phyloP scores from a whole-genome alignment of 495 filamentous ascomycete genomes.

The Glarea lozoyensis region DNA sequence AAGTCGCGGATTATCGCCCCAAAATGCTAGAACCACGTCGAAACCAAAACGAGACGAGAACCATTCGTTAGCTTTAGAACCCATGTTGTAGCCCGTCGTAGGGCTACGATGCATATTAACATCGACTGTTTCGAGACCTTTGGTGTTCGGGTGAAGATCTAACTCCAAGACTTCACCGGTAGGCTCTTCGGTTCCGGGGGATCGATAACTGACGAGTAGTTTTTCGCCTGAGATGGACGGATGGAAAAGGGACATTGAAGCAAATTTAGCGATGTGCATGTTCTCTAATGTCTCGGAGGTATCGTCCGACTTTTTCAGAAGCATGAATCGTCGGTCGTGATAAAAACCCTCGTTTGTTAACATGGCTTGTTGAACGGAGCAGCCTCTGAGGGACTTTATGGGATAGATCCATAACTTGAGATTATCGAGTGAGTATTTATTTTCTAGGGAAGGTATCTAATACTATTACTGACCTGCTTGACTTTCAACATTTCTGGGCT shows the following conservation, averaged over 20 bases:
- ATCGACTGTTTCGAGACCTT: conserved; percentile 38
- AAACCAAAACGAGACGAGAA: conserved; percentile 66
- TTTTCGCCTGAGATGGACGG: conserved; percentile 42
- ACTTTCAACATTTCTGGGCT: conserved; percentile 13
- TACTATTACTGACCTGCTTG: conserved; percentile 35
- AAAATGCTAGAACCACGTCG: conserved; percentile 55
- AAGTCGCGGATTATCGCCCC: conserved; percentile 51
- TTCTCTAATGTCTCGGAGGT: conserved; percentile 35
- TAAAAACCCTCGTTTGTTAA: conserved; percentile 60
- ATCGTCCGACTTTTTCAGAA: conserved; percentile 42
- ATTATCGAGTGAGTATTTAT: background rate
- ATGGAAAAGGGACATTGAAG: conserved; percentile 59
- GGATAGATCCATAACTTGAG: conserved; percentile 78
- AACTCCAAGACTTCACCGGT: conserved; percentile 36
- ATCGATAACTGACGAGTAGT: conserved; percentile 46
- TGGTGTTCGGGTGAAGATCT: conserved; percentile 44
- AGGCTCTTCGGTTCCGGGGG: conserved; percentile 25
- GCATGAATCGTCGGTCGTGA: conserved; percentile 74
- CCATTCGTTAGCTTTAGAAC: conserved; percentile 56
- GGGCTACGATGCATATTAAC: conserved; percentile 56
- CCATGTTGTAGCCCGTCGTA: conserved; percentile 61
- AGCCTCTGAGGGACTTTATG: conserved; percentile 73
- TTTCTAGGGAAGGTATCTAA: background rate
- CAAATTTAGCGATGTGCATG: conserved; percentile 57
- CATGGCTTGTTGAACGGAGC: conserved; percentile 42